Evolutionary conservation across 2,329 filamentous ascomycete genomes (phyloP).

Genomic region (Aspergillus hiratsukae): DNA sequence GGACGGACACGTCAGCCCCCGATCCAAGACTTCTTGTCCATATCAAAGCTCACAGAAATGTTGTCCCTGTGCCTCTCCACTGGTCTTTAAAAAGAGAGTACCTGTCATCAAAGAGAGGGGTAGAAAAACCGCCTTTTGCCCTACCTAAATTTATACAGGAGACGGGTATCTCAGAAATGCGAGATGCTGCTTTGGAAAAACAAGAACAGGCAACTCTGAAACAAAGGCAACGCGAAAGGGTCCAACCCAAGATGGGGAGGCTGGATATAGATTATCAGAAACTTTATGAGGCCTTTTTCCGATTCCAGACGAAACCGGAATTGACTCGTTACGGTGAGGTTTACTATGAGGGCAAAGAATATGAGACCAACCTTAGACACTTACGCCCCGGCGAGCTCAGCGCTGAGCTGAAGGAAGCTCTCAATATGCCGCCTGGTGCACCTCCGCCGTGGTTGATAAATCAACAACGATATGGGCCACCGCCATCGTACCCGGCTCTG

Average conservation of each 20-base stretch:
- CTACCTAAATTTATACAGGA: conserved; percentile 96
- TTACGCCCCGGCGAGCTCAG: conserved; percentile 85
- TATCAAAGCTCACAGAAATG: conserved; percentile 91
- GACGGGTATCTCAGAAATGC: conserved; percentile 96
- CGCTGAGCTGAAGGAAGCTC: conserved; percentile 82
- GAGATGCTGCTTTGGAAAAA: conserved; percentile 92
- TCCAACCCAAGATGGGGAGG: conserved; percentile 93
- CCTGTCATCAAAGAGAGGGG: conserved; percentile 90
- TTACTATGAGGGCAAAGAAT: conserved; percentile 99
- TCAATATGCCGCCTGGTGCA: conserved; percentile 88
- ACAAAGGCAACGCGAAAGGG: conserved; percentile 90
- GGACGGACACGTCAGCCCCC: conserved; percentile 89
- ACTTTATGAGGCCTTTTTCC: conserved; percentile 96
- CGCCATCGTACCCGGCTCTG: conserved; percentile 90
- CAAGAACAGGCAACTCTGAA: conserved; percentile 88
- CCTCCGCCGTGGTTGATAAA: conserved; percentile 97
- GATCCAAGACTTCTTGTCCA: conserved; percentile 87
- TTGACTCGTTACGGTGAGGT: conserved; percentile 94
- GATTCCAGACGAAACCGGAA: conserved; percentile 92
- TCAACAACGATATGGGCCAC: conserved; percentile 88
- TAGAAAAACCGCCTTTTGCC: conserved; percentile 90
- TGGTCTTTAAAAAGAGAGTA: conserved; percentile 98
- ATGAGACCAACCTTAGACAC: conserved; percentile 89
- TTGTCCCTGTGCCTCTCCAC: conserved; percentile 88
- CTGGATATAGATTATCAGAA: conserved; percentile 98